These are phyloP conservation scores for Rhodotorula taiwanensis DNA, from an alignment of 768 basidiomycete genomes.

Conservation along the genomic window DNA sequence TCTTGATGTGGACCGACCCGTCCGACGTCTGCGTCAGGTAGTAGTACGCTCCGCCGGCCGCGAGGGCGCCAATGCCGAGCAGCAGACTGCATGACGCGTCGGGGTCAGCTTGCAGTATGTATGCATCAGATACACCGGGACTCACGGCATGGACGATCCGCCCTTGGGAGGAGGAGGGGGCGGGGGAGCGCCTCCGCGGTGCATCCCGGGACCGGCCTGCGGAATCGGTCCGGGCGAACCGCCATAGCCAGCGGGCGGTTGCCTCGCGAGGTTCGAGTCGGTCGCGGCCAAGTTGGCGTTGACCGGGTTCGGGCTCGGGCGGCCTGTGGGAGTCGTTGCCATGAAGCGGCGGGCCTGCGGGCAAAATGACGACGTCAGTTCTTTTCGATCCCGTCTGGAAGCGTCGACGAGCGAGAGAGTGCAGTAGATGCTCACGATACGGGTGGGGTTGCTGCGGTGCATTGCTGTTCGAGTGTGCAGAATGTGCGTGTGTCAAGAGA, in stretches of 20 bases:
- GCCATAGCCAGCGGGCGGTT: slow-evolving; percentile 1
- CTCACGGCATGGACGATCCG: no score
- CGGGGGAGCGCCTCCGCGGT: neutral
- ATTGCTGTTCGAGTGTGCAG: no score
- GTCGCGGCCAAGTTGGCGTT: neutral
- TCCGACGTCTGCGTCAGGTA: slow-evolving; percentile 9
- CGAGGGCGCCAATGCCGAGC: slow-evolving; percentile 2
- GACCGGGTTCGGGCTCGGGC: neutral
- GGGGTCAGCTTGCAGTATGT: neutral
- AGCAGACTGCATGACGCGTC: neutral
- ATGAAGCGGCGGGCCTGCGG: slow-evolving; percentile 3
- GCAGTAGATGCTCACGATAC: neutral
- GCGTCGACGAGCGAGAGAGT: neutral
- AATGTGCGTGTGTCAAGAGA: no score
- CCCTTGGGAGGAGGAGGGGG: slow-evolving; percentile 1
- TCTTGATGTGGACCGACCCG: no score
- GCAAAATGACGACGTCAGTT: no score
- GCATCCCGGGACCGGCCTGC: neutral
- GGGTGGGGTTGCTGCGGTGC: neutral
- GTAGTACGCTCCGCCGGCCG: neutral
- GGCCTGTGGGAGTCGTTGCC: slow-evolving; percentile 8
- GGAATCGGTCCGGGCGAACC: neutral
- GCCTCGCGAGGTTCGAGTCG: neutral
- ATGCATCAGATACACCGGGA: neutral
- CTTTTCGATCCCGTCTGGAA: no score